Conservation (phyloP, 495 filamentous ascomycete species). For the Penicillium nucicola region DNA sequence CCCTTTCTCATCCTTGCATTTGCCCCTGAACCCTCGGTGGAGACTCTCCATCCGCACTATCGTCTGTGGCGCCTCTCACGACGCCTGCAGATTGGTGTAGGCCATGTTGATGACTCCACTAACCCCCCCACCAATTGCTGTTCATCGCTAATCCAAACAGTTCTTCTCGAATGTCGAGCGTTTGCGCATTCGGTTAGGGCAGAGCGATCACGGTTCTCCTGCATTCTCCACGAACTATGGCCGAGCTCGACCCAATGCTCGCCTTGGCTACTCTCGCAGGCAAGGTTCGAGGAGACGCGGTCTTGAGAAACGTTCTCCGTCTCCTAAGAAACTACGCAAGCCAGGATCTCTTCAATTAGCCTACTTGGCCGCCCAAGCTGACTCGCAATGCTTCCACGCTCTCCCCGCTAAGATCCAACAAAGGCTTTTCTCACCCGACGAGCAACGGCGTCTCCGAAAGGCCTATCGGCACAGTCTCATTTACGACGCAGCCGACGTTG, state of each 20-base stretch:
- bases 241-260: constrained; percentile 17
- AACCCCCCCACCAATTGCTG: neutral
- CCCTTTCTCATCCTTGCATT: neutral
- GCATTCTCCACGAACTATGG: constrained; percentile 17
- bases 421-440: constrained; percentile 69
- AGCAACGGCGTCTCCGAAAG: constrained; percentile 58
- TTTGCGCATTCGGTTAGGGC: constrained; percentile 31
- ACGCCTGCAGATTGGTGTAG: constrained; percentile 9
- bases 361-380: constrained; percentile 47
- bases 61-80: constrained; percentile 17
- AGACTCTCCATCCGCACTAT: constrained; percentile 29
- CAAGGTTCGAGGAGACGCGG: constrained; percentile 11
- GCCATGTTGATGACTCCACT: constrained; percentile 4
- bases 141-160: constrained; percentile 24
- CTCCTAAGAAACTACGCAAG: constrained; percentile 31
- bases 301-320: constrained; percentile 14
- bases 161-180: constrained; percentile 43
- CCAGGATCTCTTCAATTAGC: constrained; percentile 37
- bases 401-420: constrained; percentile 70
- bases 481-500: constrained; percentile 69
- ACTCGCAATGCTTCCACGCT: constrained; percentile 67
- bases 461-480: constrained; percentile 57
- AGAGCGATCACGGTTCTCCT: constrained; percentile 23
- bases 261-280: constrained; percentile 5
- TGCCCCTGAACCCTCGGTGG: constrained; percentile 18